These are phyloP conservation scores for Coniochaeta sp. DNA, from an alignment of 2,329 filamentous ascomycete species.

Conservation along the genomic window DNA sequence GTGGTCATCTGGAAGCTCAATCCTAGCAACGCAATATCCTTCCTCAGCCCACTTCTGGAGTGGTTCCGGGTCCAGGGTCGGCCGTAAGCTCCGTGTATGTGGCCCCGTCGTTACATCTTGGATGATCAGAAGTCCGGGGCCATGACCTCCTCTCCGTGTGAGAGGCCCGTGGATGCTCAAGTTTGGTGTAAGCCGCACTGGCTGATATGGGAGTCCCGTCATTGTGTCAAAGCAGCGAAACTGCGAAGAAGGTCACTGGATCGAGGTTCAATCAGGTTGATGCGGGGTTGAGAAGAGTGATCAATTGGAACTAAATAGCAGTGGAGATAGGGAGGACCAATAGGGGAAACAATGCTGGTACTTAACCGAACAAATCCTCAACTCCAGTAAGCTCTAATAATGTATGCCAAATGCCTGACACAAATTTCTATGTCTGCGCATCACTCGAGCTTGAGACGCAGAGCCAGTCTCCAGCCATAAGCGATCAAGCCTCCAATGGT, in stretches of 20 bases:
- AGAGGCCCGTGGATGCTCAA: slow-evolving; percentile 24
- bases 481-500: slow-evolving; percentile 22
- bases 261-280: background rate
- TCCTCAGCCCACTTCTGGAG: slow-evolving; percentile 66
- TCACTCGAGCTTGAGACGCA: slow-evolving; percentile 10
- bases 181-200: background rate
- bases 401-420: background rate
- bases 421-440: too few relatives aligned
- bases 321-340: slow-evolving; percentile 1
- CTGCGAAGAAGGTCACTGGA: background rate
- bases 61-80: slow-evolving; percentile 40
- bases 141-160: slow-evolving; percentile 23
- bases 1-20: slow-evolving; percentile 31
- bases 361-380: background rate
- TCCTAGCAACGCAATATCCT: slow-evolving; percentile 54
- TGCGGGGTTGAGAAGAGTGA: background rate
- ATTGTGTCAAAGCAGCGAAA: background rate
- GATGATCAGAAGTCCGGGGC: slow-evolving; percentile 26
- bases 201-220: background rate
- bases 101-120: slow-evolving; percentile 9
- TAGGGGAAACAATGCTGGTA: background rate
- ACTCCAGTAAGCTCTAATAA: background rate
- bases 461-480: slow-evolving; percentile 21
- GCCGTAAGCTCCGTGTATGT: slow-evolving; percentile 11
- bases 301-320: slow-evolving; percentile 7